Base-by-base conservation (phyloP, 805 yeast genomes). In the Candida sanyiensis region DNA sequence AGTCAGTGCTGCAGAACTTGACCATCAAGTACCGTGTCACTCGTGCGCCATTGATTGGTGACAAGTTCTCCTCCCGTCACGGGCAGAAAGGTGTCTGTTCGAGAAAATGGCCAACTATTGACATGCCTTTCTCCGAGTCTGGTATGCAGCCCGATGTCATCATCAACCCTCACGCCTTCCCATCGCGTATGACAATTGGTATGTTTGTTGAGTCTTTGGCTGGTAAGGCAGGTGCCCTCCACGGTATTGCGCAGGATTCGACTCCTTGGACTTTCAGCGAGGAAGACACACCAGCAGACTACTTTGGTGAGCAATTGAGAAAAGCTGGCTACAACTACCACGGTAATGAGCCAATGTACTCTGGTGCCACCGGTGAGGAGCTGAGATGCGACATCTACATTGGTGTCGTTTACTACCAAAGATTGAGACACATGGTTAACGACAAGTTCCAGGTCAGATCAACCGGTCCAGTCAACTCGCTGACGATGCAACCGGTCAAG, bases 141-240 rank as follows among this genome's bases (percentile, higher is more conserved):
- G 98, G 98, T 55, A 90, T 93, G 45, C 96, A 85, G 62, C 98
- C 98, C 2, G 98, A 93, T 66, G 83, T 93, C 51, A 93, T 93
- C 58, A 93, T 93, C 58, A 93, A 93, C 62, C 98, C 98, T 4
- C 98, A 90, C 62, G 98, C 97, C 50, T 93, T 90, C 90, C 98
- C 98, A 52, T 90, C 97, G 35, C 93, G 98, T 72, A 93, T 93
- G 98, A 93, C 98, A 10, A 90, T 93, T 64, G 98, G 98, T 70
- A 93, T 93, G 97, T 93, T 93, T 66, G 97, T 93, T 35, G 98
- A 93, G 66, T 83, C 95, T 38, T 66, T 93, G 41, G 97, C 98
- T n/a, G 98, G 98, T 58, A 93, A 93, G 64, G 93, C 97, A 5
- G 98, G 98, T 61, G 96, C 96, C 6, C 67, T 93, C 54, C 98